Evolutionary conservation across 495 filamentous ascomycete genomes (phyloP), one percentile per base, ranked within the genome.

Genomic region (Xylaria castorea): DNA sequence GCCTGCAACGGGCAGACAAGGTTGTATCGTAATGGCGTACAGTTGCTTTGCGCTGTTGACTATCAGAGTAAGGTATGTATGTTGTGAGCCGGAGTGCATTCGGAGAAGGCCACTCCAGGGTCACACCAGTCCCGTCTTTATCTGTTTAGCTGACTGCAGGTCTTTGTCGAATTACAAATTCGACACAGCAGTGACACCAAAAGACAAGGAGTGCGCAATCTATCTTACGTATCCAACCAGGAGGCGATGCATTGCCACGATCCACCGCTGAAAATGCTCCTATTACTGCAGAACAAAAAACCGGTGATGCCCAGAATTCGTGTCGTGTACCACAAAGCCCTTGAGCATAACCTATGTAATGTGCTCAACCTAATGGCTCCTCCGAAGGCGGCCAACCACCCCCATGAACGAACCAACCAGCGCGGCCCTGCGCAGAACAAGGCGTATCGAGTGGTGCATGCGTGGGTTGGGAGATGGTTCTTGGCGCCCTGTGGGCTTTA

Each of bases 41-140:
- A 46, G 5, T 60, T 58, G 36, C 66, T 60, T 60, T 42, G 40
- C 38, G 66, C 36, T 58, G 67, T 61, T 73, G 70, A 73, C 71
- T 40, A 50, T 69, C 65, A 70, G 61, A 60, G 66, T n/a, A n/a
- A n/a, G n/a, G n/a, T n/a, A n/a, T n/a, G n/a, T 66, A 68, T 76
- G 77, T 74, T 34, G 66, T 40, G 65, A 75, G 71, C 77, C 73
- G 50, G 74, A 50, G 66, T 70, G 74, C 75, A 75, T 73, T 77
- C 73, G 77, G 75, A 77, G 75, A 73, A 72, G 72, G 32, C 61
- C 66, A 73, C 73, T 51, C 71, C 48, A 73, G 55, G 20, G 77
- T 77, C 50, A 42, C 66, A 79, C 77, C 51, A 79, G 72, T 68
- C 66, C 66, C 50, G 71, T 73, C 70, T 66, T 73, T 77, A 72